These are phyloP conservation scores for Pseudozyma sp. DNA, from an alignment of 1,284 basidiomycete genomes.

Conservation along the genomic window DNA sequence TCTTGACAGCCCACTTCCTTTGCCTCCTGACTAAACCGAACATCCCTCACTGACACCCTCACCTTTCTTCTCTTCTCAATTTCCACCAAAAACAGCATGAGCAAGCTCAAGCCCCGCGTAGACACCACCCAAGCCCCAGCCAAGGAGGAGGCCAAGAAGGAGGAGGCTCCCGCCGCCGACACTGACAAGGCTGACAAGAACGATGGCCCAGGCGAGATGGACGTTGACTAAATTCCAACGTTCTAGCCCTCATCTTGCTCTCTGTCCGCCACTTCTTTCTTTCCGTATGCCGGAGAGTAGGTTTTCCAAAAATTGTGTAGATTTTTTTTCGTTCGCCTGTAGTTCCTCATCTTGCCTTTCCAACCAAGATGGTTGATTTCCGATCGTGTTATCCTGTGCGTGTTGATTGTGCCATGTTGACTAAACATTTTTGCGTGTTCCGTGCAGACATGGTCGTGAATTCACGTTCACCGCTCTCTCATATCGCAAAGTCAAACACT, in stretches of 20 bases:
- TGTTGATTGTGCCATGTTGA: too few species aligned
- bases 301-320: not conserved
- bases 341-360: too few species aligned
- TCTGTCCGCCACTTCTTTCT: not conserved
- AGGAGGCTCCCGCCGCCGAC: conserved; percentile 6
- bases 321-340: not conserved
- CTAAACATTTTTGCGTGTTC: too few species aligned
- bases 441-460: too few species aligned
- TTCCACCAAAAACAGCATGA: conserved; percentile 39
- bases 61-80: not conserved
- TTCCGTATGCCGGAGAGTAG: not conserved
- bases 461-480: too few species aligned
- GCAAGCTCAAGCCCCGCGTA: conserved; percentile 60
- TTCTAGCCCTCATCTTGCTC: not conserved
- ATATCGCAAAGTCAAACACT: too few species aligned
- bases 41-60: conserved; percentile 1
- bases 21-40: conserved; percentile 1
- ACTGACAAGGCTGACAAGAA: conserved; percentile 28
- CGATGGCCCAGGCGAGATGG: conserved; percentile 63
- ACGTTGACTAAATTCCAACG: conserved; percentile 56
- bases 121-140: conserved; percentile 51
- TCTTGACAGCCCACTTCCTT: conserved; percentile 4
- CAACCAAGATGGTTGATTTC: too few species aligned
- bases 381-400: too few species aligned
- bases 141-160: conserved; percentile 42